Conservation (phyloP, 805 yeast species). For the Ogataea kodamae region DNA sequence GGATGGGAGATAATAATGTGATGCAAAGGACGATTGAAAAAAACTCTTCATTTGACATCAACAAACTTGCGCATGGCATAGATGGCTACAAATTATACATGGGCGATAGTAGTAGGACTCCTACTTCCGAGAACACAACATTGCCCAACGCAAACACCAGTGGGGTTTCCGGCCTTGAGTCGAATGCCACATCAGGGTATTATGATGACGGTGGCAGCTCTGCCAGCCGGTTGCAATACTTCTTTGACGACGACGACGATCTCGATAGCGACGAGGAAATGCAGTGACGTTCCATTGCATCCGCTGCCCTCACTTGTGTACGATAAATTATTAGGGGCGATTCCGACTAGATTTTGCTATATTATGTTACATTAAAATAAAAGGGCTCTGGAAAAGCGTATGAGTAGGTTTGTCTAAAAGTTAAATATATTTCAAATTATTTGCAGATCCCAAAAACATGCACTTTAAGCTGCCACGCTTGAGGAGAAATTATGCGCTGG, state of each 20-base stretch:
- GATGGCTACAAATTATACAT: conserved; percentile 35
- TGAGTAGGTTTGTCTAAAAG: no score
- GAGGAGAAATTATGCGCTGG: conserved; percentile 6
- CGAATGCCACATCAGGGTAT: conserved; percentile 8
- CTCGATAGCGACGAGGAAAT: conserved; percentile 20
- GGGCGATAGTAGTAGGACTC: conserved; percentile 32
- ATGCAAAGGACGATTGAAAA: conserved; percentile 48
- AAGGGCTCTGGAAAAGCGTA: no score
- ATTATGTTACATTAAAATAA: no score
- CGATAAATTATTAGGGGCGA: no score
- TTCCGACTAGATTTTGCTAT: no score
- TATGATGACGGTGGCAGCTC: conserved; percentile 23
- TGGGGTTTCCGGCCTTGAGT: conserved; percentile 11
- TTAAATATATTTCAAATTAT: no score
- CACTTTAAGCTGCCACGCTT: no score
- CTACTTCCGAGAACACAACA: conserved; percentile 35
- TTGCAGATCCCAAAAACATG: no score
- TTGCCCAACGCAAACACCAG: conserved; percentile 26
- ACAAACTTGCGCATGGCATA: conserved; percentile 32
- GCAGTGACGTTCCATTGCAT: conserved; percentile 16
- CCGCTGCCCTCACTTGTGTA: no score
- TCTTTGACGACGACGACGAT: conserved; percentile 20
- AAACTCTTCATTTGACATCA: conserved; percentile 33
- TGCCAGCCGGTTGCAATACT: conserved; percentile 18
- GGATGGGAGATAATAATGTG: conserved; percentile 41